These are phyloP conservation scores for Trichoderma aggressivum DNA, from an alignment of 2,329 filamentous ascomycete species.

Conservation along the genomic window DNA sequence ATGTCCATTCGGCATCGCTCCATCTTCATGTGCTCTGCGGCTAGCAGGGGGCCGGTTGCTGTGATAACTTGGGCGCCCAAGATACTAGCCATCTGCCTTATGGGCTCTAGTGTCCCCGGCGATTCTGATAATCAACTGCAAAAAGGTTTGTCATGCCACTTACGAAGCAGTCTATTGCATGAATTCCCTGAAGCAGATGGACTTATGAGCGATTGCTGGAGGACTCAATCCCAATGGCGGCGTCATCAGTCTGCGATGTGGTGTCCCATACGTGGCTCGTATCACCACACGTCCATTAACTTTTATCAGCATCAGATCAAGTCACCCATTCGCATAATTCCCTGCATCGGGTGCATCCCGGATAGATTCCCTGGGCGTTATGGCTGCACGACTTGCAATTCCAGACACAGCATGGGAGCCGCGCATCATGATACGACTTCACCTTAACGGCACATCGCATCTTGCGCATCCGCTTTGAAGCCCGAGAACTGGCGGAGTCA, in stretches of 20 bases:
- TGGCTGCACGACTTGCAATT: background rate
- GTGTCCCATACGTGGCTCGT: background rate
- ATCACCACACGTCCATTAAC: background rate
- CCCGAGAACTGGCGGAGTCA: background rate
- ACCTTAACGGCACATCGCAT: background rate
- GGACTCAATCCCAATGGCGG: background rate
- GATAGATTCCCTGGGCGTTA: background rate
- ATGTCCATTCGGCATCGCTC: background rate
- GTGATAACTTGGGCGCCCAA: background rate
- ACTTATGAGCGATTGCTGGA: background rate
- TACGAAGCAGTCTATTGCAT: background rate
- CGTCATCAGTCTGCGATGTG: background rate
- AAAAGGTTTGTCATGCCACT: background rate
- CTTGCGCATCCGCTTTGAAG: background rate
- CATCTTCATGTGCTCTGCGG: background rate
- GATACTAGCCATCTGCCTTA: slow-evolving; percentile 3
- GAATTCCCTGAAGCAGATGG: background rate
- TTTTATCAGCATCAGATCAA: background rate
- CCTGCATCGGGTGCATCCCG: background rate
- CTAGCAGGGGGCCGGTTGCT: background rate
- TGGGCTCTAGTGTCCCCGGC: background rate
- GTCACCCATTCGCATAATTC: background rate
- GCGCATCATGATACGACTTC: background rate
- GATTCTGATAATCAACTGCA: background rate
- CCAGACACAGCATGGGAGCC: background rate